These are phyloP conservation scores for Lasiodiplodia hormozganensis DNA, from an alignment of 2,329 filamentous ascomycete genomes.

Conservation along the genomic window DNA sequence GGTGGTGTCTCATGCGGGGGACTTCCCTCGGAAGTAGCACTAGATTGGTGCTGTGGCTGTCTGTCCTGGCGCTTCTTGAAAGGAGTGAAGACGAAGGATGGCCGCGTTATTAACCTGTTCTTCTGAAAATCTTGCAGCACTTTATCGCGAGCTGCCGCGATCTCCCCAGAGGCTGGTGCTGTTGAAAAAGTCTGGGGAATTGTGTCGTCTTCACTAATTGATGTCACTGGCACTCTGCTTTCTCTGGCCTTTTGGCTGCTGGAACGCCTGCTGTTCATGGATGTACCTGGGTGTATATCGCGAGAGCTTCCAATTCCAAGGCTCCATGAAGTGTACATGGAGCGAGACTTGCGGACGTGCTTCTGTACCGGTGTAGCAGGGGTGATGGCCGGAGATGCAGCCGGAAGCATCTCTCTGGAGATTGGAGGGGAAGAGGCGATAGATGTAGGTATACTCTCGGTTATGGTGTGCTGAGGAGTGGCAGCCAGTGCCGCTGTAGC, in stretches of 20 bases:
- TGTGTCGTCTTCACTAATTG: conserved; percentile 23
- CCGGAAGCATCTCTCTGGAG: conserved; percentile 32
- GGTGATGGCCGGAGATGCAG: conserved; percentile 27
- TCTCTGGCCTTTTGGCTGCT: conserved; percentile 7
- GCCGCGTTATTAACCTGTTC: conserved; percentile 47
- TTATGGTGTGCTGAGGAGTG: conserved; percentile 28
- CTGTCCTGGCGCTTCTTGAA: conserved; percentile 53
- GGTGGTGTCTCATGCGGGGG: not conserved
- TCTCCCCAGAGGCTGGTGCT: not conserved
- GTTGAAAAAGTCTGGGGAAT: conserved; percentile 4
- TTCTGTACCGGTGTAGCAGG: not conserved
- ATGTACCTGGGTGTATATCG: not conserved
- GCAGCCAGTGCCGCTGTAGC: conserved; percentile 1
- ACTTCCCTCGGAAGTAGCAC: not conserved
- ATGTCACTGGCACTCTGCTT: not conserved
- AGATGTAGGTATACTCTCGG: conserved; percentile 18
- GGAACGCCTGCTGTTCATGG: not conserved
- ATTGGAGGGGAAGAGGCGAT: not conserved
- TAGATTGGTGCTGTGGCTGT: conserved; percentile 31
- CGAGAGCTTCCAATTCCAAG: conserved; percentile 15
- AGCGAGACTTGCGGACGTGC: conserved; percentile 27
- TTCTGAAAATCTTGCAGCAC: conserved; percentile 51
- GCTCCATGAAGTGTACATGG: conserved; percentile 27
- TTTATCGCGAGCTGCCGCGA: conserved; percentile 45
- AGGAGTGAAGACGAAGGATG: conserved; percentile 52